Conservation (phyloP, 2,329 filamentous ascomycete genomes). For the Aspergillus ruber region DNA sequence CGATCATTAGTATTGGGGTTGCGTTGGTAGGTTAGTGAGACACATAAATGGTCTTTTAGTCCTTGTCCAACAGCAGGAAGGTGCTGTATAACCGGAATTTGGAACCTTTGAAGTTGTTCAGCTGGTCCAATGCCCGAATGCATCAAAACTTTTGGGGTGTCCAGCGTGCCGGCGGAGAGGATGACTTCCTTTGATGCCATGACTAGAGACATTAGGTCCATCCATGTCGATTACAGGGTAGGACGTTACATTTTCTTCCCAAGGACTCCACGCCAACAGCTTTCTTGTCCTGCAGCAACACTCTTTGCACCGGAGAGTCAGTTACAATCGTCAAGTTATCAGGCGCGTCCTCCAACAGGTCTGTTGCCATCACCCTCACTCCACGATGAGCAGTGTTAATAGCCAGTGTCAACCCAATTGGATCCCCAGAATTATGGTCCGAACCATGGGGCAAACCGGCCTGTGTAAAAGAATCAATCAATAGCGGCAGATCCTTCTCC, state of each 20-base stretch:
- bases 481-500: constrained; percentile 43
- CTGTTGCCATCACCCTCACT: constrained; percentile 45
- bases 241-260: constrained; percentile 33
- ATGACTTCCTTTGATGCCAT: constrained; percentile 35
- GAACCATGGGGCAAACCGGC: constrained; percentile 46
- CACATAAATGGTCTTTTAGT: constrained; percentile 40
- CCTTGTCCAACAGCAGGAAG: constrained; percentile 40
- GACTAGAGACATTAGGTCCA: constrained; percentile 10
- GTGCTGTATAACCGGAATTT: constrained; percentile 37
- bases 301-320: constrained; percentile 41
- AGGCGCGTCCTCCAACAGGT: constrained; percentile 41
- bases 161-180: constrained; percentile 33
- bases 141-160: constrained; percentile 39
- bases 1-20: constrained; percentile 39
- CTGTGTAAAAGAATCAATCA: constrained; percentile 45
- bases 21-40: constrained; percentile 30
- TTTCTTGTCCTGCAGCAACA: constrained; percentile 43
- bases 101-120: constrained; percentile 34
- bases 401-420: constrained; percentile 48
- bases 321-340: constrained; percentile 51
- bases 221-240: background rate
- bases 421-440: constrained; percentile 55
- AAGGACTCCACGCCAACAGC: constrained; percentile 42
- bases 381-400: constrained; percentile 48
- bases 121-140: constrained; percentile 45